phyloP scores from a whole-genome alignment of 352 stramenopile genomes.

The Lagenidium giganteum region DNA sequence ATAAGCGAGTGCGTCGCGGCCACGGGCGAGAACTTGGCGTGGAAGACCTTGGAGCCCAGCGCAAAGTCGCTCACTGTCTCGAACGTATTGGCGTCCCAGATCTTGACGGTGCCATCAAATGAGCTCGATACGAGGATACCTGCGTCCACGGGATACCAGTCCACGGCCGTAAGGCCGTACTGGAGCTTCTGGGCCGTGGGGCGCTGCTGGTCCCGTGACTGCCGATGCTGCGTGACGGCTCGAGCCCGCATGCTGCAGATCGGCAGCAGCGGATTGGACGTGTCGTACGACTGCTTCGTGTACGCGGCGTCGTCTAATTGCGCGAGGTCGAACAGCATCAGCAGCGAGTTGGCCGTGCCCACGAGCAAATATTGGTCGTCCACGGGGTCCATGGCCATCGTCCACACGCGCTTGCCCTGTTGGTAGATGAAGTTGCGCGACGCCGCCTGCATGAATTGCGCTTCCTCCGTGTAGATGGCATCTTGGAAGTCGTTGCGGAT shows the following conservation, averaged over 20 bases:
- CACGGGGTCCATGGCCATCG: conserved; percentile 47
- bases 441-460: conserved; percentile 18
- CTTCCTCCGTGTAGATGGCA: conserved; percentile 22
- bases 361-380: conserved; percentile 58
- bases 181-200: conserved; percentile 16
- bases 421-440: conserved; percentile 59
- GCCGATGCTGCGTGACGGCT: conserved; percentile 3
- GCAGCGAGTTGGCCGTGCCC: conserved; percentile 43
- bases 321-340: conserved; percentile 61
- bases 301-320: conserved; percentile 33
- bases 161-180: conserved; percentile 71
- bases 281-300: conserved; percentile 21
- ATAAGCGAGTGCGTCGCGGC: conserved; percentile 57
- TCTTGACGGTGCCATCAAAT: conserved; percentile 54
- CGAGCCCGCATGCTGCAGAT: conserved; percentile 16
- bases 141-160: conserved; percentile 84
- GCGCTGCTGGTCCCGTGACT: not conserved
- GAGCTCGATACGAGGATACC: conserved; percentile 77
- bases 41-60: conserved; percentile 55
- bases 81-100: conserved; percentile 81
- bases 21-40: conserved; percentile 60
- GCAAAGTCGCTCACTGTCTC: conserved; percentile 55
- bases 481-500: conserved; percentile 37
- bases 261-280: conserved; percentile 23
- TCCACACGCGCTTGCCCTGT: conserved; percentile 51